phyloP scores from a whole-genome alignment of 2,329 filamentous ascomycete genomes.

The Neofusicoccum kwambonambiense region DNA sequence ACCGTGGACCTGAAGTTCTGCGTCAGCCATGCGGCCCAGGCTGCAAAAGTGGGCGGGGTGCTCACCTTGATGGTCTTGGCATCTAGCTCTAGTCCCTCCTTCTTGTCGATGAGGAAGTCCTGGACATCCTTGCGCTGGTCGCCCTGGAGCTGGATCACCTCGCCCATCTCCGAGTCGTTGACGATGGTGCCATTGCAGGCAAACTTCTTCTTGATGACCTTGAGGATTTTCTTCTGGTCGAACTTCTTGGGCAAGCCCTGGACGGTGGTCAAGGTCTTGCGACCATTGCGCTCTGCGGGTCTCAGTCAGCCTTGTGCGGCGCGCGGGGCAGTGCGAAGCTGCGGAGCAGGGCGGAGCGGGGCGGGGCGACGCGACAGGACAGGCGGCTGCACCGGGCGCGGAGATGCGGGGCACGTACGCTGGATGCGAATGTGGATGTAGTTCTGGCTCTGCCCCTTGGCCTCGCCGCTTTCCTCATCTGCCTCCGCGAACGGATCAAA shows the following conservation, averaged over 20 bases:
- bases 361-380: not conserved
- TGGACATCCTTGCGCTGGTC: constrained; percentile 99
- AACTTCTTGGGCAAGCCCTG: constrained; percentile 99
- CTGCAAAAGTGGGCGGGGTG: not conserved
- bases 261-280: constrained; percentile 99
- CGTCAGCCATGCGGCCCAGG: constrained; percentile 15
- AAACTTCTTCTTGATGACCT: constrained; percentile 99
- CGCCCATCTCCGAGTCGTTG: constrained; percentile 91
- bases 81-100: constrained; percentile 90
- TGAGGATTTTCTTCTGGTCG: constrained; percentile 99
- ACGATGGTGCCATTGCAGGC: constrained; percentile 99
- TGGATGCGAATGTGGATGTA: constrained; percentile 99
- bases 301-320: constrained; percentile 41
- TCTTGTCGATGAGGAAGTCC: constrained; percentile 95
- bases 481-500: constrained; percentile 99
- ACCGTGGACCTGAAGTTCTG: constrained; percentile 54
- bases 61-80: constrained; percentile 92
- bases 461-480: constrained; percentile 98
- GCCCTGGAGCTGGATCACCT: constrained; percentile 99
- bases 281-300: constrained; percentile 93
- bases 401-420: constrained; percentile 62
- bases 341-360: not conserved
- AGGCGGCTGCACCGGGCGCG: not conserved
- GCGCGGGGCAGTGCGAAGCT: constrained; percentile 1
- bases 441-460: constrained; percentile 83